Evolutionary conservation across 202 grass and related monocot species (phyloP).

Genomic region (Panicum hallii): DNA sequence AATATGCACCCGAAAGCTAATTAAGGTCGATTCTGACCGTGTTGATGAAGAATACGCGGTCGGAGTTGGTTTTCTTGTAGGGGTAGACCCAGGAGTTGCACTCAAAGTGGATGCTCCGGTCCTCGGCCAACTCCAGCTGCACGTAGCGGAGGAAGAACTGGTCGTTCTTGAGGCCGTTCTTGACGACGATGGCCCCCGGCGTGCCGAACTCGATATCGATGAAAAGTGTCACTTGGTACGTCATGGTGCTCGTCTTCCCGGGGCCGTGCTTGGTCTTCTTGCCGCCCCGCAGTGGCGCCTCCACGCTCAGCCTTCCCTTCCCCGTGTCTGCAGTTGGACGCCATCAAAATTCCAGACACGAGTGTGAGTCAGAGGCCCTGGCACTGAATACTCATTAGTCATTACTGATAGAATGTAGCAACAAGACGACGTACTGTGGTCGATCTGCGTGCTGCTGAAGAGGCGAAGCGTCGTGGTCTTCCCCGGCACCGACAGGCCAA

Average conservation of each 20-base stretch:
- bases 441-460: constrained; percentile 72
- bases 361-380: neutral
- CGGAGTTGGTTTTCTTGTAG: constrained; percentile 60
- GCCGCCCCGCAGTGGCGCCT: constrained; percentile 52
- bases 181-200: constrained; percentile 71
- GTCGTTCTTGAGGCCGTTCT: constrained; percentile 58
- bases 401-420: neutral
- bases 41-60: constrained; percentile 92
- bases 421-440: constrained; percentile 45
- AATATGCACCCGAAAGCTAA: neutral
- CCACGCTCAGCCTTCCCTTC: constrained; percentile 65
- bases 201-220: constrained; percentile 66
- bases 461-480: constrained; percentile 67
- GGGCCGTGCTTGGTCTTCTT: constrained; percentile 82
- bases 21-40: constrained; percentile 41
- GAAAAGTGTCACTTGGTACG: constrained; percentile 59
- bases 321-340: constrained; percentile 50
- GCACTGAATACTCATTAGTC: neutral
- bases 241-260: constrained; percentile 60
- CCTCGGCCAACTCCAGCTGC: constrained; percentile 51
- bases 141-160: constrained; percentile 79
- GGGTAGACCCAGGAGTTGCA: constrained; percentile 98
- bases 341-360: neutral
- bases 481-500: constrained; percentile 41
- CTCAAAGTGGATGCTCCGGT: constrained; percentile 73